Percentiles rank a stretch among this genome's conserved stretches.
These are phyloP conservation scores for Fusarium beomiforme DNA, from an alignment of 2,329 filamentous ascomycete species.

Conservation along the genomic window DNA sequence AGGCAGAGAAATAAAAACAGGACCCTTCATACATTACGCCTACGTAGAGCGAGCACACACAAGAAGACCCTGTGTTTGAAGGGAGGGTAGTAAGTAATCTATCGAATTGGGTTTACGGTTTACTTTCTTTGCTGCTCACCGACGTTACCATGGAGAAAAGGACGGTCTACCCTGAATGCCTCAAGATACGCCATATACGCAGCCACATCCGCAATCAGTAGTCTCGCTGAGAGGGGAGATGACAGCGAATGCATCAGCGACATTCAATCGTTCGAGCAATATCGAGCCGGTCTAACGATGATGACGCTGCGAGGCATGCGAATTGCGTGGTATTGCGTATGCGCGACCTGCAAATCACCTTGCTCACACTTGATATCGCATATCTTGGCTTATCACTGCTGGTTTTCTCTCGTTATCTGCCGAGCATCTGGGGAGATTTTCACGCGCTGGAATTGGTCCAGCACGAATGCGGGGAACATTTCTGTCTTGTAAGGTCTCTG, in stretches of 20 bases:
- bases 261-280: not conserved
- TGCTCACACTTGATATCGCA: not conserved
- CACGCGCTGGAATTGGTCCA: conserved; percentile 23
- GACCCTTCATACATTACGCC: conserved; percentile 33
- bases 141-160: conserved; percentile 21
- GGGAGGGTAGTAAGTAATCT: not conserved
- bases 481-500: not conserved
- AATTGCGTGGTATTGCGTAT: conserved; percentile 25
- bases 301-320: conserved; percentile 16
- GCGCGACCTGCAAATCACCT: conserved; percentile 22
- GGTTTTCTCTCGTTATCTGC: conserved; percentile 12
- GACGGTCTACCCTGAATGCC: conserved; percentile 2
- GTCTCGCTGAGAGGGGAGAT: not conserved
- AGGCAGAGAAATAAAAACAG: not conserved
- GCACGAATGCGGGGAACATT: conserved; percentile 24
- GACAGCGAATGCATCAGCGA: not conserved
- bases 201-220: conserved; percentile 25
- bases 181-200: conserved; percentile 20
- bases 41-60: not conserved
- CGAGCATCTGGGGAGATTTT: conserved; percentile 13
- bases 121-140: conserved; percentile 16
- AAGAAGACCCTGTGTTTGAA: not conserved
- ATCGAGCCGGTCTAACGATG: conserved; percentile 5
- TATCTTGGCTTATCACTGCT: not conserved
- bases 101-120: conserved; percentile 2